Base-by-base conservation (phyloP, 2,329 filamentous ascomycete genomes). In the Aureobasidium sp. region DNA sequence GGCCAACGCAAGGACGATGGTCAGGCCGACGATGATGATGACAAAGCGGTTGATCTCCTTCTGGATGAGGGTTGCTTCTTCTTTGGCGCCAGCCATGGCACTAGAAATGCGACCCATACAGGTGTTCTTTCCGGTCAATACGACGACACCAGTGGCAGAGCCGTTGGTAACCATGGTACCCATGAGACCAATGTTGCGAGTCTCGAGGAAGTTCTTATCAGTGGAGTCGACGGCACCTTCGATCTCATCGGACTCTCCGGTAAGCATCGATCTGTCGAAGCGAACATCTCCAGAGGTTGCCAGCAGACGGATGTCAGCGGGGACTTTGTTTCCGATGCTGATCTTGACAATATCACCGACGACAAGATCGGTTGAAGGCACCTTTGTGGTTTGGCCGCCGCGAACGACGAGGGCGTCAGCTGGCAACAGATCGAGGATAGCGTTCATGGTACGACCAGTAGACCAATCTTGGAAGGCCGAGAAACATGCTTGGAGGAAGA, bases 381-480 rank as follows among this genome's bases (percentile, higher is more conserved):
- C 52, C 5, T 69, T 72, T 44, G 70, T 69, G 17, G 70, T 56
- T 20, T 73, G 67, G 0, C 77, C 76, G 29, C 77, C 74, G 8
- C 78, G 75, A 46, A 77, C 53, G 8, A 76, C 76, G 12, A 76
- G 66, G 0, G 77, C 74, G 29, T 79, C 76, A 0, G 76, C 72
- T 0, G 79, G 79, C 0, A 81, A 63, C 13, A 81, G 68, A 61
- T 78, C 75, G 2, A 76, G 72, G 55, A 81, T 80, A 32, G 78
- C 77, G 20, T 78, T 76, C 76, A 81, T 80, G 0, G 76, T 78
- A 48, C 75, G 72, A 20, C 72, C 71, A 1, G 77, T 79, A 0
- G 77, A 80, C 76, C 77, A 80, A 61, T 80, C 78, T 67, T 79
- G 76, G 51, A 80, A 80, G 6, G 75, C 77, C 0, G 75, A 77